These are phyloP conservation scores for Acacia acuminata DNA, from an alignment of 306 rosid species.

Conservation along the genomic window DNA sequence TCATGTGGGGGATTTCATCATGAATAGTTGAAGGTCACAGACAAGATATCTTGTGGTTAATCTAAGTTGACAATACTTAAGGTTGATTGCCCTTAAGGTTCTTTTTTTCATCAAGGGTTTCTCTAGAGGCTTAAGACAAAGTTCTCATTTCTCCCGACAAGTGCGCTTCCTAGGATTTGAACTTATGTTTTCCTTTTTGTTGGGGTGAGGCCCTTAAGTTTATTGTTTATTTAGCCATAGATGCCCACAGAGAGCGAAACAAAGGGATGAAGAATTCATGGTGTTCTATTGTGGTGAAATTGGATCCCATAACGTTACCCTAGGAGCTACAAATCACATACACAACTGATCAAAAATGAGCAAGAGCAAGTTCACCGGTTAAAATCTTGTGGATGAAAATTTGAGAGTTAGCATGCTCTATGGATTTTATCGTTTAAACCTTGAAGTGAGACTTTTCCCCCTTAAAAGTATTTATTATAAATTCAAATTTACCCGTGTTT, in stretches of 20 bases:
- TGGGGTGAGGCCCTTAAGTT: background rate
- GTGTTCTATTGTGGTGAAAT: background rate
- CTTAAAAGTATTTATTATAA: too few relatives aligned
- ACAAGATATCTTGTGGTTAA: background rate
- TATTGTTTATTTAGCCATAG: background rate
- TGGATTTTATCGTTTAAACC: too few relatives aligned
- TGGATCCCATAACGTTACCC: background rate
- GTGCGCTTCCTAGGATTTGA: too few relatives aligned
- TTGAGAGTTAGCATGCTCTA: too few relatives aligned
- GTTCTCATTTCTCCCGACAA: too few relatives aligned
- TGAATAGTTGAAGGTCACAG: conserved; percentile 23
- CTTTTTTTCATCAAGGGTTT: background rate
- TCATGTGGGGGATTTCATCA: background rate
- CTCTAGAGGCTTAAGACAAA: too few relatives aligned
- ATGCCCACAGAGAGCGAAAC: background rate
- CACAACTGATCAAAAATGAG: too few relatives aligned
- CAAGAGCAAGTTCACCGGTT: too few relatives aligned
- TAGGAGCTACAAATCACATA: too few relatives aligned
- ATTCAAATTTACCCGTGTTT: too few relatives aligned
- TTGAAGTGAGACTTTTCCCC: too few relatives aligned
- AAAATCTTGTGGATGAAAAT: background rate
- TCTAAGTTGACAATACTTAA: background rate
- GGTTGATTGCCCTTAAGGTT: background rate
- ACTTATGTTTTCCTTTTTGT: too few relatives aligned
- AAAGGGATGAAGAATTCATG: background rate